Conservation (phyloP, 163 green algal genomes). For the Scenedesmus sp. region DNA sequence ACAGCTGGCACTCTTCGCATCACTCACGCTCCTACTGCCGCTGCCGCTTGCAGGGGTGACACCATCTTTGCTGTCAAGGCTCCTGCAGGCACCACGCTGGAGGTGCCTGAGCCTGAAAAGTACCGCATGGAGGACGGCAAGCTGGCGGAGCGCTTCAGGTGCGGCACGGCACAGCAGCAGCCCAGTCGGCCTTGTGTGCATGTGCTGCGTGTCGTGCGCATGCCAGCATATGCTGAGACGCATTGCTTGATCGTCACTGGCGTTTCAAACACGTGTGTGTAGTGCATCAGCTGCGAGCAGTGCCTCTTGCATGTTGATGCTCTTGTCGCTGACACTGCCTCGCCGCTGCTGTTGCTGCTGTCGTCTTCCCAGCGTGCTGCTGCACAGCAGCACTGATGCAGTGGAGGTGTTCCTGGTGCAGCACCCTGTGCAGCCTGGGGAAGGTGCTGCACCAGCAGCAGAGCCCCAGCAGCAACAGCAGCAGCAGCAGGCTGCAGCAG, state of each 20-base stretch:
- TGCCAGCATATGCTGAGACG: background rate
- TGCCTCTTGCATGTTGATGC: background rate
- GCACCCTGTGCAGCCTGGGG: conserved; percentile 47
- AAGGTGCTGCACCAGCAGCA: background rate
- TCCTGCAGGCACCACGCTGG: conserved; percentile 88
- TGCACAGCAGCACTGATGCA: conserved; percentile 63
- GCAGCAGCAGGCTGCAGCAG: conserved; percentile 22
- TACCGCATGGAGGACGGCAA: conserved; percentile 36
- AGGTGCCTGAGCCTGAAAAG: conserved; percentile 81
- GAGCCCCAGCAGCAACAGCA: background rate
- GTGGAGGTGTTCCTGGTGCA: conserved; percentile 81
- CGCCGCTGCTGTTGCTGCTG: background rate
- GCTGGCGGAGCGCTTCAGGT: conserved; percentile 40
- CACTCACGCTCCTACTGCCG: too few relatives aligned
- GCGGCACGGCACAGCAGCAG: background rate
- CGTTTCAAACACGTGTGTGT: too few relatives aligned
- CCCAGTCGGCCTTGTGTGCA: too few relatives aligned
- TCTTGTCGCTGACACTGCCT: background rate
- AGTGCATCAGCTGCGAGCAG: background rate
- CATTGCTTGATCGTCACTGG: too few relatives aligned
- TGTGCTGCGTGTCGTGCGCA: background rate
- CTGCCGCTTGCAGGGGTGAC: conserved; percentile 65
- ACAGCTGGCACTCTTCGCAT: too few relatives aligned
- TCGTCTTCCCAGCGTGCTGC: conserved; percentile 59
- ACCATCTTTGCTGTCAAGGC: conserved; percentile 94